Conservation (phyloP, 164 flowering plant species). For the Taxillus chinensis region DNA sequence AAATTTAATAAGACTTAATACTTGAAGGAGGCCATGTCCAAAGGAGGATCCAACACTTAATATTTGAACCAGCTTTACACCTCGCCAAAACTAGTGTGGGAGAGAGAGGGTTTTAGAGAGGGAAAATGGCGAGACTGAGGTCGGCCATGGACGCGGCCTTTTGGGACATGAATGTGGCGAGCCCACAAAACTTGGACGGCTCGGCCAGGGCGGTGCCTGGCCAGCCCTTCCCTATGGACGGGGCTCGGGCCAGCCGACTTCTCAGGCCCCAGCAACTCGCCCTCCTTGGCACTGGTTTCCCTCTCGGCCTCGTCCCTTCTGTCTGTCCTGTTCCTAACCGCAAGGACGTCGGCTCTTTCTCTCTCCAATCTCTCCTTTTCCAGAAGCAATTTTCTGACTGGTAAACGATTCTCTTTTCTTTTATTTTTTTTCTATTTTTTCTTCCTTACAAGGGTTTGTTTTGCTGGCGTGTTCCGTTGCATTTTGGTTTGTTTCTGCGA, state of each 20-base stretch:
- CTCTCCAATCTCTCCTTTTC: slow-evolving; percentile 58
- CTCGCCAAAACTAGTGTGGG: no score
- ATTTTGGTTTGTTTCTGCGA: not conserved
- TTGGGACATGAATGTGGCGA: slow-evolving; percentile 57
- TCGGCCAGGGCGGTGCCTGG: slow-evolving; percentile 53
- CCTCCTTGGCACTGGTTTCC: slow-evolving; percentile 50
- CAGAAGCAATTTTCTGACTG: slow-evolving; percentile 28
- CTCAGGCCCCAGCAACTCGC: slow-evolving; percentile 64
- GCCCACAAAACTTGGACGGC: slow-evolving; percentile 55
- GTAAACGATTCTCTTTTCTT: slow-evolving; percentile 16
- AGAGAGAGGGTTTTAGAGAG: not conserved
- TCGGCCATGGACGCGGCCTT: slow-evolving; percentile 69
- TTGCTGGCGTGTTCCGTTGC: not conserved
- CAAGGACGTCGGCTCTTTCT: slow-evolving; percentile 55
- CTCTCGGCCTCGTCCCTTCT: slow-evolving; percentile 71
- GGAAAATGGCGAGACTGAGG: slow-evolving; percentile 58
- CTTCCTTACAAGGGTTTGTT: no score
- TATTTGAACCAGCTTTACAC: no score
- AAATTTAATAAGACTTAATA: no score
- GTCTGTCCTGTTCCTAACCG: slow-evolving; percentile 34
- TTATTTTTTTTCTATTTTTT: not conserved
- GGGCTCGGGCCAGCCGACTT: slow-evolving; percentile 40
- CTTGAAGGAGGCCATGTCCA: no score
- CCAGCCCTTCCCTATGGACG: slow-evolving; percentile 58
- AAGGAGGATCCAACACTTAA: no score